These are phyloP conservation scores for Metarhizium guizhouense DNA, from an alignment of 2,329 filamentous ascomycete species.

Conservation along the genomic window DNA sequence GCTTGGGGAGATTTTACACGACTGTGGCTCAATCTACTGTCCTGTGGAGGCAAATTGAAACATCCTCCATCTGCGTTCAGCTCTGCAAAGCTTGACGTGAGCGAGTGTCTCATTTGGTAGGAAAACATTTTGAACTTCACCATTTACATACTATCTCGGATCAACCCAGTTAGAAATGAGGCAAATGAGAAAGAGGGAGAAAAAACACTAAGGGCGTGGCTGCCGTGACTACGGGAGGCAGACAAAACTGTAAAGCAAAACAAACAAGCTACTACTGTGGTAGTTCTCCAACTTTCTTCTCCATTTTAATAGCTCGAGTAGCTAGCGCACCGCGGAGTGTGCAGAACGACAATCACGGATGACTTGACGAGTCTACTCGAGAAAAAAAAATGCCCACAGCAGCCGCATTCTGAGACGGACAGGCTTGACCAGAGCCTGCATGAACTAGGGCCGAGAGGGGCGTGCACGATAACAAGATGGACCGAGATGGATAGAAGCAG, in stretches of 20 bases:
- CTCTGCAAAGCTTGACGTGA: not conserved
- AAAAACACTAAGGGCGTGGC: not conserved
- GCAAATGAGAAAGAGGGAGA: not conserved
- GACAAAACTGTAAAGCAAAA: not conserved
- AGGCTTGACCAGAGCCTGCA: not conserved
- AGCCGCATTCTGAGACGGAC: constrained; percentile 1
- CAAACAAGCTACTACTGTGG: not conserved
- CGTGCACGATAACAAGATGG: not conserved
- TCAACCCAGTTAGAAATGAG: no score
- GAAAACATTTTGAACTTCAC: no score
- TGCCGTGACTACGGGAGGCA: not conserved
- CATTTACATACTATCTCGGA: no score
- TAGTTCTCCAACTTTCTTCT: not conserved
- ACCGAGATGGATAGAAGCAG: not conserved
- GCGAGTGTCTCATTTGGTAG: not conserved
- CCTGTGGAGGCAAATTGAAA: no score
- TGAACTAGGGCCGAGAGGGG: not conserved
- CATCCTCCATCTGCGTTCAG: no score
- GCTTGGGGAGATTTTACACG: not conserved
- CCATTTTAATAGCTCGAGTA: not conserved
- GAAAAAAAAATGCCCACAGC: not conserved
- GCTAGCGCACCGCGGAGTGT: not conserved
- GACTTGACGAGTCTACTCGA: no score
- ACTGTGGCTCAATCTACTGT: not conserved
- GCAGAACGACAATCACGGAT: not conserved